Percentiles rank a stretch among this genome's conserved stretches.
Evolutionary conservation across 2,329 filamentous ascomycete genomes (phyloP).

Genomic region (Claviceps quebecensis): DNA sequence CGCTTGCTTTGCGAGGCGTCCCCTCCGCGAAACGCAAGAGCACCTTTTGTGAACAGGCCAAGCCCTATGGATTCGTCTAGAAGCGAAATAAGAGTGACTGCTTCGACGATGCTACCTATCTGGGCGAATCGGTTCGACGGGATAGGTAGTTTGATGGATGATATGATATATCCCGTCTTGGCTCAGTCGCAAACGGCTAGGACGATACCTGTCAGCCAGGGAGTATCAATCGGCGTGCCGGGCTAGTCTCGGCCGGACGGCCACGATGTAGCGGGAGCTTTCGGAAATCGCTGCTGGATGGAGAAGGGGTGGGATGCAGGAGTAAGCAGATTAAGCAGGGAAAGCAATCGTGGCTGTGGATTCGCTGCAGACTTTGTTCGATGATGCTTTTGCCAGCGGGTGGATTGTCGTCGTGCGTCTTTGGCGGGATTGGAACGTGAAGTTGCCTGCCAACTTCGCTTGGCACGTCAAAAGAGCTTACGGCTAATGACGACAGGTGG

Average conservation of each 20-base stretch:
- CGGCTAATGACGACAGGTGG: not conserved
- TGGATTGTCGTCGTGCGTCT: not conserved
- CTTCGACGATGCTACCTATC: not conserved
- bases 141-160: not conserved
- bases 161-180: not conserved
- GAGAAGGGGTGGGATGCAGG: not conserved
- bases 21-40: not conserved
- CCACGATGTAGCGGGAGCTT: not conserved
- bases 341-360: not conserved
- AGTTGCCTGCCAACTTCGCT: not conserved
- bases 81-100: not conserved
- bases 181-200: not conserved
- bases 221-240: not conserved
- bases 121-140: not conserved
- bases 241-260: constrained; percentile 3
- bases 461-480: not conserved
- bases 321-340: not conserved
- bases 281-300: not conserved
- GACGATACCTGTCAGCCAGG: not conserved
- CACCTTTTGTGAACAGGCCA: not conserved
- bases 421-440: not conserved
- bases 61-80: not conserved
- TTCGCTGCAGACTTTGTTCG: not conserved
- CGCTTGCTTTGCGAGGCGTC: not conserved
- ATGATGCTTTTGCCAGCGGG: not conserved